Base-by-base conservation (phyloP, 352 stramenopile genomes). In the Phytopythium mirpurense region DNA sequence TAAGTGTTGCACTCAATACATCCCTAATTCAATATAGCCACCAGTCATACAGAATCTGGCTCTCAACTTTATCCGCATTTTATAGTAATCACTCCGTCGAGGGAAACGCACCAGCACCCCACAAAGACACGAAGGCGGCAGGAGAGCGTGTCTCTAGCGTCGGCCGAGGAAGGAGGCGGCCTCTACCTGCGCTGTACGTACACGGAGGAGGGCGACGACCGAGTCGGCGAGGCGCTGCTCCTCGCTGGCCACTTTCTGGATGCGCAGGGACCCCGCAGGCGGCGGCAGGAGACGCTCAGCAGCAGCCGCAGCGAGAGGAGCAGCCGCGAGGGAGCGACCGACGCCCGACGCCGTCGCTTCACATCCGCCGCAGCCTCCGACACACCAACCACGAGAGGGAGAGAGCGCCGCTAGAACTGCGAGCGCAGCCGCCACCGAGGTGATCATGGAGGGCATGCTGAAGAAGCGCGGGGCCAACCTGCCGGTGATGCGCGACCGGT, bases 401-500 rank as follows among this genome's bases (percentile, higher is more conserved):
- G n/a, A n/a, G n/a, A n/a, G n/a, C n/a, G n/a, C n/a, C n/a, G n/a
- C n/a, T n/a, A n/a, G n/a, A n/a, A n/a, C n/a, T n/a, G 32, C 6
- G 32, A 15, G 2, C 32, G 32, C 32, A 15, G 7, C 7, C 2
- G 7, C 32, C 5, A 36, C 7, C 6, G 32, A 15, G 2, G 49
- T 59, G 5, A 49, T 67, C 31, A 85, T 89, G 72, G 79, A 93
- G 49, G 81, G 83, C 14, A 46, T 62, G 36, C 65, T 93, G 14
- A 90, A 90, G 68, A 90, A 90, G 52, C 77, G 83, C 42, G 70
- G 65, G 50, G 65, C 61, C 18, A 86, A 77, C 18, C 70, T 90
- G 73, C 75, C 77, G 1, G 69, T 90, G 19, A 93, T 93, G 83
- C 81, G 79, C 55, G 74, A 88, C 53, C 77, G 81, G 36, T 93